Evolutionary conservation across 352 stramenopile species (phyloP).

Genomic region (Phytophthora melonis): DNA sequence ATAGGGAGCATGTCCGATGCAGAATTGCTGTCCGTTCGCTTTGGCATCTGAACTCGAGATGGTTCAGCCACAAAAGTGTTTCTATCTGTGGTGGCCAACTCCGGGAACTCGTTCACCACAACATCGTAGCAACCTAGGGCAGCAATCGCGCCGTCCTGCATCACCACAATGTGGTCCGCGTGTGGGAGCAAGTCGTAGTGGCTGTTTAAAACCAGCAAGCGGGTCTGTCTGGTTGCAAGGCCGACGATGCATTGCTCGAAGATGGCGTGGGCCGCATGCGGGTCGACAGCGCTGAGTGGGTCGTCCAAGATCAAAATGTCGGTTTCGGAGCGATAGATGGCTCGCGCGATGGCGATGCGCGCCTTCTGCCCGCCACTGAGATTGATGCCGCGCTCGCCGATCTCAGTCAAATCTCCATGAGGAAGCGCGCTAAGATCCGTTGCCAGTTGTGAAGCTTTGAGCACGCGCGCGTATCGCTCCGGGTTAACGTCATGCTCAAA

Average conservation of each 20-base stretch:
- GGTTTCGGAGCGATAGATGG: constrained; percentile 85
- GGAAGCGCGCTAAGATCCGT: constrained; percentile 54
- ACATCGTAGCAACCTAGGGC: too few relatives aligned
- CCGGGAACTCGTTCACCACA: too few relatives aligned
- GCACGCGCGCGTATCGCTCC: constrained; percentile 41
- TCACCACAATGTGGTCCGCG: constrained; percentile 57
- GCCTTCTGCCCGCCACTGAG: constrained; percentile 66
- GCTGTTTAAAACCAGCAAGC: constrained; percentile 93
- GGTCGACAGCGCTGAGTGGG: constrained; percentile 93
- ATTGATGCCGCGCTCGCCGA: constrained; percentile 63
- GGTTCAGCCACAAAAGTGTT: too few relatives aligned
- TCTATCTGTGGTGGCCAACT: too few relatives aligned
- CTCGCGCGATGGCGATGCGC: constrained; percentile 87
- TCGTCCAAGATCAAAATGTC: constrained; percentile 96
- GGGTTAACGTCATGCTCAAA: constrained; percentile 55
- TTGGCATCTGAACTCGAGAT: too few relatives aligned
- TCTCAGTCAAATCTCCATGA: constrained; percentile 53
- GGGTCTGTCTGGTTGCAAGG: constrained; percentile 67
- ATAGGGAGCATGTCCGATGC: too few relatives aligned
- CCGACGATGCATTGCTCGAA: constrained; percentile 89
- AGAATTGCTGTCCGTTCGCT: too few relatives aligned
- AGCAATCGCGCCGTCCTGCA: constrained; percentile 57
- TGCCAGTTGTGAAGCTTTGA: constrained; percentile 44
- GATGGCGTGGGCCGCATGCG: constrained; percentile 93
- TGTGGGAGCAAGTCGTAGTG: constrained; percentile 88